These are phyloP conservation scores for Ophiosphaerella narmari DNA, from an alignment of 2,329 filamentous ascomycete species.

Conservation along the genomic window DNA sequence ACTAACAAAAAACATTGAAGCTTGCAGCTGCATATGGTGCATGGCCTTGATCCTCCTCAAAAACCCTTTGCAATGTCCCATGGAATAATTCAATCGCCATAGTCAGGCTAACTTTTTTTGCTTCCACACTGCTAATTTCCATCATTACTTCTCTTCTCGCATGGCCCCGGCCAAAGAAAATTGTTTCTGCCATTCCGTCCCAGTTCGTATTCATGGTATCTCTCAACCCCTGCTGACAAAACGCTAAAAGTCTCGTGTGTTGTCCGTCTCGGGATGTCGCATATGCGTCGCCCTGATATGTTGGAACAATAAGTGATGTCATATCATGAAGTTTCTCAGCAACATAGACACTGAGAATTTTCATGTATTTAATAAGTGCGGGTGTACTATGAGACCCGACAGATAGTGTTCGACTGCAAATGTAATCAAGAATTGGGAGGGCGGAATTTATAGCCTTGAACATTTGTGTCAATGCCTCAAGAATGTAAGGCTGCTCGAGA, in stretches of 20 bases:
- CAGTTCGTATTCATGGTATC: constrained; percentile 53
- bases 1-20: too few species aligned
- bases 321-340: constrained; percentile 28
- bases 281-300: constrained; percentile 17
- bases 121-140: constrained; percentile 36
- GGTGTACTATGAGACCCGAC: constrained; percentile 16
- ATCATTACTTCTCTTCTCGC: constrained; percentile 52
- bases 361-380: constrained; percentile 46
- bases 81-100: constrained; percentile 25
- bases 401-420: constrained; percentile 40
- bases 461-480: constrained; percentile 47
- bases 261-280: background rate
- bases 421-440: constrained; percentile 53
- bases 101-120: constrained; percentile 30
- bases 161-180: constrained; percentile 55
- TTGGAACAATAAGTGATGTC: constrained; percentile 17
- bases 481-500: constrained; percentile 46
- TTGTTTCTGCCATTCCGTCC: constrained; percentile 40
- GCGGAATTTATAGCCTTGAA: constrained; percentile 49
- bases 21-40: too few species aligned
- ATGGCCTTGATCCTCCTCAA: background rate
- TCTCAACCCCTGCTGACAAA: constrained; percentile 49
- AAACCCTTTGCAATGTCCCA: background rate
- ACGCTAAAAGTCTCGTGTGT: constrained; percentile 23
- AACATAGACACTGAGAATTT: constrained; percentile 45